Percentiles rank a stretch among this genome's conserved stretches.
phyloP scores from a whole-genome alignment of 495 filamentous ascomycete species.

The Penicillium chermesinum region DNA sequence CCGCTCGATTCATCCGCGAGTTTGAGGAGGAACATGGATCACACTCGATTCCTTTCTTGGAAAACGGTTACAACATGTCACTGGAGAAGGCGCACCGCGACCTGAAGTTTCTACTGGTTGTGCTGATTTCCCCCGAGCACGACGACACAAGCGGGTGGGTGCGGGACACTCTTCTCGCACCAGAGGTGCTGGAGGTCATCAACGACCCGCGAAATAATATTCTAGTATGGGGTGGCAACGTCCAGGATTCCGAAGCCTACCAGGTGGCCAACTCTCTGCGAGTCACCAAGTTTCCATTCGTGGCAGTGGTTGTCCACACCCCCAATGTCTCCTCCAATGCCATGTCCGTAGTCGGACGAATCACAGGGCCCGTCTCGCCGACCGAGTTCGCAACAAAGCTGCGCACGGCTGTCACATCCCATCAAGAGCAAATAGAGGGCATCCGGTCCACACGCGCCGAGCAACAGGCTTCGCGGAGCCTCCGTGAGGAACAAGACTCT shows the following conservation, averaged over 20 bases:
- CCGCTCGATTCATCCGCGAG: conserved; percentile 79
- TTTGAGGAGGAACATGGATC: conserved; percentile 89
- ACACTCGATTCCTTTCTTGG: conserved; percentile 65
- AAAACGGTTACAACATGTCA: conserved; percentile 84
- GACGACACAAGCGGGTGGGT: conserved; percentile 86
- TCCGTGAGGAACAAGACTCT: conserved; percentile 79
- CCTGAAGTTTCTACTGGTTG: conserved; percentile 80
- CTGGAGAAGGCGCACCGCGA: conserved; percentile 84
- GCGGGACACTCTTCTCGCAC: conserved; percentile 70
- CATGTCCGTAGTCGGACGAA: conserved; percentile 79
- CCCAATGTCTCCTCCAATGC: conserved; percentile 71
- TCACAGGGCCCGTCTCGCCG: conserved; percentile 63
- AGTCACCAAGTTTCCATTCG: conserved; percentile 87
- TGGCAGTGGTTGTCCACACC: conserved; percentile 76
- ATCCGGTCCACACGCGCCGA: conserved; percentile 65
- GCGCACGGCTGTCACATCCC: conserved; percentile 60
- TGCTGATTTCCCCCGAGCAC: conserved; percentile 86
- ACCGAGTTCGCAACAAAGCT: conserved; percentile 66
- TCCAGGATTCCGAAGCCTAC: conserved; percentile 88
- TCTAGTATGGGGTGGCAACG: conserved; percentile 84
- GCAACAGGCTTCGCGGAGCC: conserved; percentile 68
- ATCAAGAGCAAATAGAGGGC: conserved; percentile 62
- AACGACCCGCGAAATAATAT: conserved; percentile 68
- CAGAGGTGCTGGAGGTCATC: conserved; percentile 67
- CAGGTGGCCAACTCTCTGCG: conserved; percentile 78